Conservation (phyloP, 345 rosid genomes). For the Crucihimalaya himalaica region DNA sequence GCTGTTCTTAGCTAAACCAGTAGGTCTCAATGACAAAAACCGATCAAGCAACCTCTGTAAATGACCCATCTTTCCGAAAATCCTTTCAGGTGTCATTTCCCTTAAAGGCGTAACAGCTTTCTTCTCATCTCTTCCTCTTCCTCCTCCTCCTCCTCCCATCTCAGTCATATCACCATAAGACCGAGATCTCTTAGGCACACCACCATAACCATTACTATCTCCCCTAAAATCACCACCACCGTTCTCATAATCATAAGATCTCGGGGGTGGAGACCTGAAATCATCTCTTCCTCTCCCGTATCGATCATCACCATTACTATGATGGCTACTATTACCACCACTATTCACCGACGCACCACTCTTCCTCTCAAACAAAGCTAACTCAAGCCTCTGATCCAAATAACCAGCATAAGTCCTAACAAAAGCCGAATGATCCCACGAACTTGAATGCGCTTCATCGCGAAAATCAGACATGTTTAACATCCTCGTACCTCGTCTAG, state of each 20-base stretch:
- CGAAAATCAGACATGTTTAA: slow-evolving; percentile 82
- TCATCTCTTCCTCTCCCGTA: slow-evolving; percentile 49
- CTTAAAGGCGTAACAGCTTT: slow-evolving; percentile 59
- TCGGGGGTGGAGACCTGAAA: slow-evolving; percentile 70
- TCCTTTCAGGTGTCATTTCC: slow-evolving; percentile 79
- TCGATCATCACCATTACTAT: slow-evolving; percentile 45
- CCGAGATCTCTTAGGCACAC: slow-evolving; percentile 57
- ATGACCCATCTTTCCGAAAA: slow-evolving; percentile 68
- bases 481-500: slow-evolving; percentile 73
- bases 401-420: slow-evolving; percentile 77
- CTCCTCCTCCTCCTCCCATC: slow-evolving; percentile 28
- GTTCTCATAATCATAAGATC: slow-evolving; percentile 56
- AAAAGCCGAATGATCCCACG: slow-evolving; percentile 90
- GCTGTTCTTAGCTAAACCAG: slow-evolving; percentile 73
- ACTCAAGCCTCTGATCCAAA: slow-evolving; percentile 76
- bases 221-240: slow-evolving; percentile 54
- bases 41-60: slow-evolving; percentile 70
- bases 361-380: slow-evolving; percentile 61
- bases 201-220: slow-evolving; percentile 43
- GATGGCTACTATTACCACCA: slow-evolving; percentile 36
- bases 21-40: slow-evolving; percentile 71
- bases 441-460: slow-evolving; percentile 92
- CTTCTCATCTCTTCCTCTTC: slow-evolving; percentile 46
- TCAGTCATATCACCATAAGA: slow-evolving; percentile 83
- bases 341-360: slow-evolving; percentile 42